Evolutionary conservation across 2,329 filamentous ascomycete species (phyloP).

Genomic region (Stemphylium beticola): DNA sequence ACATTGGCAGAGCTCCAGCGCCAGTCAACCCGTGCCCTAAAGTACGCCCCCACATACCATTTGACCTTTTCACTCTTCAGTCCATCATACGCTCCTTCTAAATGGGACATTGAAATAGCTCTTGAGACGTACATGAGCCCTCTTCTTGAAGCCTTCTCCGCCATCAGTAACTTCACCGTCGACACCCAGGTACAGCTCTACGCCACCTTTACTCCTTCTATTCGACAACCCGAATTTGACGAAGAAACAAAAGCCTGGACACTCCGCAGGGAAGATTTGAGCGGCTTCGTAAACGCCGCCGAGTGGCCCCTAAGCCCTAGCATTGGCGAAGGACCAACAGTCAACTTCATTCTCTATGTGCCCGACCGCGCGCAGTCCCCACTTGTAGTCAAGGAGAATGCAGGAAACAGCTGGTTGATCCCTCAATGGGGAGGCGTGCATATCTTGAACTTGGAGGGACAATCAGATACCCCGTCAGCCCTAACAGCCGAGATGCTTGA

Average conservation of each 20-base stretch:
- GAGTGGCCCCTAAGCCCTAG: conserved; percentile 97
- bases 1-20: conserved; percentile 61
- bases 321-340: conserved; percentile 88
- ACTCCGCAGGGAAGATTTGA: conserved; percentile 83
- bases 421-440: conserved; percentile 91
- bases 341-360: conserved; percentile 94
- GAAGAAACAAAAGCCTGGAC: conserved; percentile 64
- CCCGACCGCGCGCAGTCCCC: conserved; percentile 71
- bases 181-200: conserved; percentile 97
- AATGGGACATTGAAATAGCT: conserved; percentile 88
- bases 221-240: conserved; percentile 63
- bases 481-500: conserved; percentile 72
- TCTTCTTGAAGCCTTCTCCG: conserved; percentile 75
- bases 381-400: conserved; percentile 64
- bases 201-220: conserved; percentile 70
- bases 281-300: conserved; percentile 94
- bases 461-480: conserved; percentile 50
- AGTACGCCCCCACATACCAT: conserved; percentile 93
- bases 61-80: conserved; percentile 96
- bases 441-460: conserved; percentile 66
- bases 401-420: conserved; percentile 83
- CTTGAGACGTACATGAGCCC: conserved; percentile 82
- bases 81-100: conserved; percentile 75
- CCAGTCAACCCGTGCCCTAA: conserved; percentile 82
- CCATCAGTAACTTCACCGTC: conserved; percentile 93